Evolutionary conservation across 495 filamentous ascomycete genomes (phyloP).

Genomic region (Cercophora samala): DNA sequence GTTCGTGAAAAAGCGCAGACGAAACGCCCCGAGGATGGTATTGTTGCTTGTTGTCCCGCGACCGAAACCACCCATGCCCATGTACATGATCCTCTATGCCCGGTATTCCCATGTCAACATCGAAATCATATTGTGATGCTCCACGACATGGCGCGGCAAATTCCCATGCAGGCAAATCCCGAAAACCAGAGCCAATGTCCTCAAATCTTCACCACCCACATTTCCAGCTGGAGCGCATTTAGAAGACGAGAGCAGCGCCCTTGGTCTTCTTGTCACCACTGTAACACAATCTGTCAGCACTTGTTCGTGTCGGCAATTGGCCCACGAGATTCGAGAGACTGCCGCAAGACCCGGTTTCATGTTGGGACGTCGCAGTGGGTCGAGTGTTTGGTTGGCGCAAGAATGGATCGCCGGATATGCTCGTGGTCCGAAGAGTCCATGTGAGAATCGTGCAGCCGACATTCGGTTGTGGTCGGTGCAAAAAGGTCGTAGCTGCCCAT

Average conservation of each 20-base stretch:
- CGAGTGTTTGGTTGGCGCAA: not conserved
- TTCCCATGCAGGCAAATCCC: constrained; percentile 31
- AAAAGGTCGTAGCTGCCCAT: not conserved
- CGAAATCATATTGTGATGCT: constrained; percentile 29
- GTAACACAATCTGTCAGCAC: constrained; percentile 32
- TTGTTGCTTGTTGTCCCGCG: constrained; percentile 36
- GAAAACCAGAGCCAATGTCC: constrained; percentile 30
- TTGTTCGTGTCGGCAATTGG: constrained; percentile 14
- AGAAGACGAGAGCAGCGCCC: constrained; percentile 99
- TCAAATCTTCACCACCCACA: constrained; percentile 27
- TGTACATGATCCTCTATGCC: constrained; percentile 37
- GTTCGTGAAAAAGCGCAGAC: constrained; percentile 37
- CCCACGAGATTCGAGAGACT: constrained; percentile 12
- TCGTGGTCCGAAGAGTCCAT: not conserved
- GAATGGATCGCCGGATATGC: not conserved
- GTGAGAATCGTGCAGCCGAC: too few relatives aligned
- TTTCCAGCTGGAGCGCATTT: constrained; percentile 40
- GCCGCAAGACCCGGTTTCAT: not conserved
- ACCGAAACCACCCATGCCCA: constrained; percentile 37
- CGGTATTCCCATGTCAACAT: constrained; percentile 32
- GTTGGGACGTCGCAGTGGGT: not conserved
- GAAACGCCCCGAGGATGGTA: constrained; percentile 41
- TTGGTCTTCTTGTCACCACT: constrained; percentile 99
- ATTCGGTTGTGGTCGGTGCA: not conserved
- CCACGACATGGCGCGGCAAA: constrained; percentile 29